phyloP scores from a whole-genome alignment of 257 asterid species.

The Eucommia ulmoides region DNA sequence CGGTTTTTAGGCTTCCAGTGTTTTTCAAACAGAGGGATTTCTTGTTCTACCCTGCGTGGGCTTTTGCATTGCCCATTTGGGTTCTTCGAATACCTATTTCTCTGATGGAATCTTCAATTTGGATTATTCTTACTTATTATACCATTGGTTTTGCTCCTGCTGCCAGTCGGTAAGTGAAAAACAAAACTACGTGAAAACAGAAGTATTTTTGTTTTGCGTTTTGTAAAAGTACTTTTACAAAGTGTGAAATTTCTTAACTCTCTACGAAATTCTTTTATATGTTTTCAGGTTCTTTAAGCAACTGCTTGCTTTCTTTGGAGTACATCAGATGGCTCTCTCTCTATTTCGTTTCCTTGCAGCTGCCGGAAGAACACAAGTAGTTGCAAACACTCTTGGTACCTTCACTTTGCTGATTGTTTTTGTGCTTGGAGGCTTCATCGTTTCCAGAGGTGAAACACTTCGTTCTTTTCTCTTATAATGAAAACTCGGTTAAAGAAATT shows the following conservation, averaged over 20 bases:
- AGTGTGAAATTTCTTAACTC: too few relatives aligned
- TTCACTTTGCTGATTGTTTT: conserved; percentile 58
- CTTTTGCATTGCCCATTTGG: conserved; percentile 86
- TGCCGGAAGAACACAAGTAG: conserved; percentile 57
- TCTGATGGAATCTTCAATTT: conserved; percentile 43
- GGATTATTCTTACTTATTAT: conserved; percentile 70
- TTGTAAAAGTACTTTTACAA: too few relatives aligned
- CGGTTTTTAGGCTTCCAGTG: conserved; percentile 68
- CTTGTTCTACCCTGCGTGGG: conserved; percentile 81
- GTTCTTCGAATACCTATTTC: conserved; percentile 58
- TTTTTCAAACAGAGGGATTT: conserved; percentile 73
- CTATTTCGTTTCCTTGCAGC: conserved; percentile 76
- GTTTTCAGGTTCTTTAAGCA: conserved; percentile 64
- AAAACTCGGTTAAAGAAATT: too few relatives aligned
- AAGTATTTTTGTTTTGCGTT: too few relatives aligned
- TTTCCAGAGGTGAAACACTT: conserved; percentile 45
- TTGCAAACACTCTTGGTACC: conserved; percentile 64
- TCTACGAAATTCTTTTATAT: too few relatives aligned
- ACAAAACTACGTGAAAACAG: too few relatives aligned
- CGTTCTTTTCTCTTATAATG: too few relatives aligned
- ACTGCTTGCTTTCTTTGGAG: conserved; percentile 52
- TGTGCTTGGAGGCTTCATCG: conserved; percentile 67
- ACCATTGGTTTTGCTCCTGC: conserved; percentile 82
- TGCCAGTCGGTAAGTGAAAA: conserved; percentile 40
- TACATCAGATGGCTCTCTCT: conserved; percentile 76